These are phyloP conservation scores for Prillingera fragicola DNA, from an alignment of 1,284 basidiomycete species.

Conservation along the genomic window DNA sequence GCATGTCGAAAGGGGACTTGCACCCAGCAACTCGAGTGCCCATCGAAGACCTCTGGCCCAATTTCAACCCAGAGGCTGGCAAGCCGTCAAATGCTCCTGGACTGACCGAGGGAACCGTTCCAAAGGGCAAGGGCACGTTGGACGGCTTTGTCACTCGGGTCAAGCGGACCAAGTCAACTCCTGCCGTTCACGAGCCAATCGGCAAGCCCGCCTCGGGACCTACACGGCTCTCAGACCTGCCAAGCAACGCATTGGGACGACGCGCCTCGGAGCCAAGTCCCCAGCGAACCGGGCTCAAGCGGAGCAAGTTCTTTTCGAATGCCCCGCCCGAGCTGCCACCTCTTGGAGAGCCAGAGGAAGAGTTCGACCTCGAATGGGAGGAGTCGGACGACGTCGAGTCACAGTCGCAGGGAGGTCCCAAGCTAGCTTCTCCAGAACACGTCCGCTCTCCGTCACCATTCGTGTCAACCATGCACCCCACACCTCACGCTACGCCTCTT, in stretches of 20 bases:
- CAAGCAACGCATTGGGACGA: not conserved
- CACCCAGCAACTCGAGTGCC: slow-evolving; percentile 68
- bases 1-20: slow-evolving; percentile 67
- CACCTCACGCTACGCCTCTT: not conserved
- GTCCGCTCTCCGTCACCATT: slow-evolving; percentile 18
- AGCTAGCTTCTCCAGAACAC: slow-evolving; percentile 7
- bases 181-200: slow-evolving; percentile 26
- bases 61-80: slow-evolving; percentile 48
- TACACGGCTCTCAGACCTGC: slow-evolving; percentile 34
- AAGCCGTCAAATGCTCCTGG: not conserved
- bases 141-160: slow-evolving; percentile 39
- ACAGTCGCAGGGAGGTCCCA: not conserved
- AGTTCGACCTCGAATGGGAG: slow-evolving; percentile 25
- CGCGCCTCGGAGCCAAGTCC: slow-evolving; percentile 1
- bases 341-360: slow-evolving; percentile 3
- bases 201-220: slow-evolving; percentile 34
- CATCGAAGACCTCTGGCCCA: slow-evolving; percentile 74
- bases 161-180: slow-evolving; percentile 20
- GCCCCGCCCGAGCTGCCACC: not conserved
- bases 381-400: slow-evolving; percentile 8
- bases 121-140: slow-evolving; percentile 25
- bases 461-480: slow-evolving; percentile 9
- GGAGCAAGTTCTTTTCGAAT: slow-evolving; percentile 35
- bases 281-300: slow-evolving; percentile 6
- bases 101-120: slow-evolving; percentile 13